phyloP scores from a whole-genome alignment of 1,139 yeast genomes.

The Yamadazyma kanchanaburiensis region DNA sequence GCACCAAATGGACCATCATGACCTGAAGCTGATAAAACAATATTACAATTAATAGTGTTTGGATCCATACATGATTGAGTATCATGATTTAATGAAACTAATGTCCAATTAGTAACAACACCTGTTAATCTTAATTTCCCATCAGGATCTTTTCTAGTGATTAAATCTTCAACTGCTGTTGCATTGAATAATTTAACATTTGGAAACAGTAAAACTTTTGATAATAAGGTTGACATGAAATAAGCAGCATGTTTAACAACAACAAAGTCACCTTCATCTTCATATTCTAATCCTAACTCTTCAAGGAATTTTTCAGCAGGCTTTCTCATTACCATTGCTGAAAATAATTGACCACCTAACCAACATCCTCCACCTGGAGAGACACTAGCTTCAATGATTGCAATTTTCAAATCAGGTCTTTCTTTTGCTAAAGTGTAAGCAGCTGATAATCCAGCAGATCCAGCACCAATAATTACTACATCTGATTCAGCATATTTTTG shows the following conservation, averaged over 20 bases:
- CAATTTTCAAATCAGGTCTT: conserved; percentile 74
- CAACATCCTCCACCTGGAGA: conserved; percentile 83
- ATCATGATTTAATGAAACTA: conserved; percentile 73
- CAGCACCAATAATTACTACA: conserved; percentile 75
- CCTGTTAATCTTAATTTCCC: conserved; percentile 70
- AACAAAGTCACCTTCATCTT: conserved; percentile 78
- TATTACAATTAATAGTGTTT: conserved; percentile 71
- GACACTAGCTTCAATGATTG: conserved; percentile 71
- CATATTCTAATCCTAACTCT: conserved; percentile 63
- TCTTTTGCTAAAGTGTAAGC: conserved; percentile 71
- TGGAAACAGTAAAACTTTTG: conserved; percentile 69
- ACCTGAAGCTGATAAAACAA: conserved; percentile 71
- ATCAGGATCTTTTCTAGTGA: conserved; percentile 53
- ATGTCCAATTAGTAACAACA: conserved; percentile 81
- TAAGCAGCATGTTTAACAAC: conserved; percentile 81
- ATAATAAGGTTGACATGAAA: conserved; percentile 68
- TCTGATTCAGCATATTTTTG: conserved; percentile 76
- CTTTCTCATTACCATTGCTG: conserved; percentile 77
- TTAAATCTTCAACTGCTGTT: conserved; percentile 77
- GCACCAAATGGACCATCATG: conserved; percentile 88
- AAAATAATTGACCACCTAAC: conserved; percentile 77
- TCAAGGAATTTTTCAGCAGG: conserved; percentile 70
- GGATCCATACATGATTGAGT: conserved; percentile 85
- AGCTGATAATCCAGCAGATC: conserved; percentile 74
- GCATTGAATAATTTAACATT: conserved; percentile 78